Conservation (phyloP, 108 stramenopile species). For the Cyclostephanos invisitatus region DNA sequence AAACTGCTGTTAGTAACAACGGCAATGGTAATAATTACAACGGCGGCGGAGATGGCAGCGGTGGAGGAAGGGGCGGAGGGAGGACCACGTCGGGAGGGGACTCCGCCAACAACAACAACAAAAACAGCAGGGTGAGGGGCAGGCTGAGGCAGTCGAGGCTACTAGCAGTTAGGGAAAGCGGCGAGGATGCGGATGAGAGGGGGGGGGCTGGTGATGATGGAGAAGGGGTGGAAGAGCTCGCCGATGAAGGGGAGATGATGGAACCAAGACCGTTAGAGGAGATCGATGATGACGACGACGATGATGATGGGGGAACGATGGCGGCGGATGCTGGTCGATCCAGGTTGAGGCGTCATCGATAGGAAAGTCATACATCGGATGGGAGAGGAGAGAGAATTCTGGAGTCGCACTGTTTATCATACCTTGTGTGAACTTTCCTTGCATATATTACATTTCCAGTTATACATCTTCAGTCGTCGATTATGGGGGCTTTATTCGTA, state of each 20-base stretch:
- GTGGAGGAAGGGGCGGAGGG: constrained; percentile 13
- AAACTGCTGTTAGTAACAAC: background rate
- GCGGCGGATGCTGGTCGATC: constrained; percentile 22
- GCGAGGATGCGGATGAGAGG: constrained; percentile 1
- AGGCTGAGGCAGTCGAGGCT: constrained; percentile 13
- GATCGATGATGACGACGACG: constrained; percentile 12
- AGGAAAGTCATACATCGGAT: constrained; percentile 2
- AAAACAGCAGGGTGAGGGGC: constrained; percentile 1
- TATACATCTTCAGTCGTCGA: too few relatives aligned
- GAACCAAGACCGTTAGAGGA: constrained; percentile 34
- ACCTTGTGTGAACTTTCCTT: background rate
- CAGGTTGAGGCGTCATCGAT: constrained; percentile 39
- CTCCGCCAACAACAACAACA: background rate
- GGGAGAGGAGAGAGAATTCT: background rate
- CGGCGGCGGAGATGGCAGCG: background rate
- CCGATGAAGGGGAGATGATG: constrained; percentile 15
- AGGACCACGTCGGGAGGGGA: background rate
- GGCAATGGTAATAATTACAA: background rate
- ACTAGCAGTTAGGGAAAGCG: background rate
- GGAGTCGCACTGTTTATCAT: too few relatives aligned
- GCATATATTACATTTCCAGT: background rate
- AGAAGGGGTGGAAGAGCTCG: constrained; percentile 4
- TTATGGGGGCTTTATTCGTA: too few relatives aligned
- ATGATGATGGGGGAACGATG: constrained; percentile 4
- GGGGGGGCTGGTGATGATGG: constrained; percentile 7